A percentile compares a stretch with the other conserved stretches of the same genome.
phyloP scores from a whole-genome alignment of 257 asterid genomes.

The Scutellaria minor region DNA sequence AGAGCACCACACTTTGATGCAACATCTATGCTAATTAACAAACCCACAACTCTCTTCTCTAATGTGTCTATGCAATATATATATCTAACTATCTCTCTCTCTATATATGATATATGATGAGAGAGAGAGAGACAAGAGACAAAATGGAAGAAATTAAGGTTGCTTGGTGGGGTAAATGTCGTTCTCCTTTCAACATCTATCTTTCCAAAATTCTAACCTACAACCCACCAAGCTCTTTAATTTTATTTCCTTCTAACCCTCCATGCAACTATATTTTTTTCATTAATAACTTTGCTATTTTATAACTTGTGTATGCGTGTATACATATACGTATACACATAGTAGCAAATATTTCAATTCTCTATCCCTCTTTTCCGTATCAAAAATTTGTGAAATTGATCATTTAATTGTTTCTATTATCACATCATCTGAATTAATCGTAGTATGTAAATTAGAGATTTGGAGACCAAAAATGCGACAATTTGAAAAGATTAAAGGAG shows the following conservation, averaged over 20 bases:
- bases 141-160: conserved; percentile 35
- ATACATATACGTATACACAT: no score
- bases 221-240: conserved; percentile 45
- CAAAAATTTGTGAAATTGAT: no score
- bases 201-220: conserved; percentile 49
- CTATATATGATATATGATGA: conserved; percentile 17
- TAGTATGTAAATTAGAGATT: no score
- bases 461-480: no score
- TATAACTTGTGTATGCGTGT: no score
- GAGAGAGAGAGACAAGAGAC: conserved; percentile 38
- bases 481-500: no score
- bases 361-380: no score
- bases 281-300: neutral
- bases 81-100: no score
- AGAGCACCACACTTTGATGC: conserved; percentile 79
- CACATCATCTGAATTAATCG: no score
- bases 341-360: no score
- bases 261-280: conserved; percentile 24
- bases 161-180: conserved; percentile 56
- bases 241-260: conserved; percentile 40
- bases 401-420: no score
- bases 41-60: conserved; percentile 27
- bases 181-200: conserved; percentile 46
- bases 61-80: neutral
- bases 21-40: conserved; percentile 71